Percentiles rank a stretch among this genome's conserved stretches.
phyloP scores from a whole-genome alignment of 306 rosid species.

The Prunus padus region DNA sequence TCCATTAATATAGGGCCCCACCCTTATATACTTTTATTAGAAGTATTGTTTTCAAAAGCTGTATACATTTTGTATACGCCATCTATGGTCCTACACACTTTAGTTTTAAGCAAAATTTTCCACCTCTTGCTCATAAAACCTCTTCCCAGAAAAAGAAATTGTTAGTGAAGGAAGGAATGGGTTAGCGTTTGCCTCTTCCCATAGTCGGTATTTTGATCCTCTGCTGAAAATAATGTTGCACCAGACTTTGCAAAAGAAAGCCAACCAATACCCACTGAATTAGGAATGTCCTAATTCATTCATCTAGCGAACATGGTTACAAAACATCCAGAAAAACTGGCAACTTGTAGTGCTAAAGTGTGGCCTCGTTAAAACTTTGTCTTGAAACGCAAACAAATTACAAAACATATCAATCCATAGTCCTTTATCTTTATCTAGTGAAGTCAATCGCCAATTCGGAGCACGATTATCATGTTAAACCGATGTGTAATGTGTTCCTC shows the following conservation, averaged over 20 bases:
- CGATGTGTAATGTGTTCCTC: too few species aligned
- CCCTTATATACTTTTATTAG: neutral
- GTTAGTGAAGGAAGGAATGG: neutral
- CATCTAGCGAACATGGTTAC: too few species aligned
- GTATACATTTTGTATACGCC: neutral
- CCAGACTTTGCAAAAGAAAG: neutral
- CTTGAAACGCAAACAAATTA: too few species aligned
- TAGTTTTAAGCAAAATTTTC: slow-evolving; percentile 32
- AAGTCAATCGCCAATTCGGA: too few species aligned
- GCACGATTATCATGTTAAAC: too few species aligned
- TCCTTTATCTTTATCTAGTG: too few species aligned
- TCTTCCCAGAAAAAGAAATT: neutral
- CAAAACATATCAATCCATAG: too few species aligned
- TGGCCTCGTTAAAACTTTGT: too few species aligned
- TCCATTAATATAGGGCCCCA: neutral
- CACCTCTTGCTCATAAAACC: slow-evolving; percentile 11
- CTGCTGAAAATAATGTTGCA: neutral
- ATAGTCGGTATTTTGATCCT: neutral
- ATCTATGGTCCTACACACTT: slow-evolving; percentile 19
- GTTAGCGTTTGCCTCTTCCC: neutral
- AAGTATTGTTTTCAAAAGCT: neutral
- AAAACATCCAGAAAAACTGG: too few species aligned
- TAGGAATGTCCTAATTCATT: too few species aligned
- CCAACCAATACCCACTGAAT: neutral
- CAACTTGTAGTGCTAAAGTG: too few species aligned